phyloP scores from a whole-genome alignment of 768 basidiomycete genomes.

The Leucosporidium scottii region DNA sequence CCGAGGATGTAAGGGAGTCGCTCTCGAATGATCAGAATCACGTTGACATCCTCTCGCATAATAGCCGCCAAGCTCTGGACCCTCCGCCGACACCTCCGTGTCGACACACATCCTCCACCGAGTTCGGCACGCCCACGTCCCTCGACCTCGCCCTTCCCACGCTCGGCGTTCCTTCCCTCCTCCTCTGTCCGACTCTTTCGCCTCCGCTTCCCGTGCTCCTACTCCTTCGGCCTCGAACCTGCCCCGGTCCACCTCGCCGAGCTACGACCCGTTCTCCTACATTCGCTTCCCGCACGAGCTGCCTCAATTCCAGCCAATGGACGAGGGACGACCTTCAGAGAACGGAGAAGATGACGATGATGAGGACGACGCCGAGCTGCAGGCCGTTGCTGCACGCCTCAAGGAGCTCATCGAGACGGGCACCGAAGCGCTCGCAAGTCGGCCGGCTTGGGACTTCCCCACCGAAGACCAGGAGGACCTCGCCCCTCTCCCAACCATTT shows the following conservation, averaged over 20 bases:
- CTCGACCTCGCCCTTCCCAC: background rate
- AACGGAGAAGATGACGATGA: background rate
- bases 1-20: background rate
- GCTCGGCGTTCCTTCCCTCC: background rate
- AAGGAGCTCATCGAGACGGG: conserved; percentile 1
- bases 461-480: background rate
- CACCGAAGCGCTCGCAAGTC: background rate
- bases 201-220: background rate
- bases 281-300: background rate
- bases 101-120: background rate
- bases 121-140: background rate
- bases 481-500: background rate
- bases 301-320: background rate
- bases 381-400: background rate
- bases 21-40: no score
- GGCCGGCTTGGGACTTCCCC: background rate
- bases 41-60: no score
- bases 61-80: background rate
- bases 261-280: background rate
- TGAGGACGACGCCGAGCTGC: background rate
- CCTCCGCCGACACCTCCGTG: background rate
- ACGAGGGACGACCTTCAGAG: background rate
- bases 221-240: background rate
- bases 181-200: background rate
- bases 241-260: background rate